Evolutionary conservation across 805 yeast species (phyloP), one percentile per base, ranked within the genome.

Genomic region (Schwanniomyces yamadae): DNA sequence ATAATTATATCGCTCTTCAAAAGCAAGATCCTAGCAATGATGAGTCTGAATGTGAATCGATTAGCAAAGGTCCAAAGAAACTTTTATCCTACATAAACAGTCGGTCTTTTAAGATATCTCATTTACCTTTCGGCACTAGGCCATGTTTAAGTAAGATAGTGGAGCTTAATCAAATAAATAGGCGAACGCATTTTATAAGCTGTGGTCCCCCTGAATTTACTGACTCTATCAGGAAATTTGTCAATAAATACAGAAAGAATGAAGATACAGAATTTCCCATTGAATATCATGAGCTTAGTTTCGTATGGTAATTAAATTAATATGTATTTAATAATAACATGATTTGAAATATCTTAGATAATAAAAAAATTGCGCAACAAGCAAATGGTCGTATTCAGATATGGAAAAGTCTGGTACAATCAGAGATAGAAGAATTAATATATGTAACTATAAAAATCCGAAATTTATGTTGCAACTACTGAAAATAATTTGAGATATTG

Each of bases 171-270:
- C 24, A 21, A 31, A 31, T 31, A 15, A 21, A 16, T 16, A 18
- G 13, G 14, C 3, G 27, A 10, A 31, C 34, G 5, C 27, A 31
- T 18, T 32, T 32, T 25, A 24, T 32, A 7, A 19, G 20, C 17
- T 32, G 35, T 32, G 35, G 35, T 11, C 35, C 35, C 7, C 16
- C 22, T 16, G 8, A 14, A 5, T 32, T 32, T 14, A 22, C 23
- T 23, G 35, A 32, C 17, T 16, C 12, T 15, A 32, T 23, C 8
- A 32, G 35, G 13, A 32, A 16, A 8, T 16, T 16, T 16, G 35
- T 32, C 23, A 31, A 31, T 31, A 11, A 14, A 31, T 31, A 31
- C 22, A 31, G 34, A 31, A 11, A n/a, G 9, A 6, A 24, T n/a
- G 12, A 15, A 24, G 27, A 16, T 5, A 18, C 12, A 15, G 31